Evolutionary conservation across 805 yeast species (phyloP).

Genomic region (Candida odintsovae): DNA sequence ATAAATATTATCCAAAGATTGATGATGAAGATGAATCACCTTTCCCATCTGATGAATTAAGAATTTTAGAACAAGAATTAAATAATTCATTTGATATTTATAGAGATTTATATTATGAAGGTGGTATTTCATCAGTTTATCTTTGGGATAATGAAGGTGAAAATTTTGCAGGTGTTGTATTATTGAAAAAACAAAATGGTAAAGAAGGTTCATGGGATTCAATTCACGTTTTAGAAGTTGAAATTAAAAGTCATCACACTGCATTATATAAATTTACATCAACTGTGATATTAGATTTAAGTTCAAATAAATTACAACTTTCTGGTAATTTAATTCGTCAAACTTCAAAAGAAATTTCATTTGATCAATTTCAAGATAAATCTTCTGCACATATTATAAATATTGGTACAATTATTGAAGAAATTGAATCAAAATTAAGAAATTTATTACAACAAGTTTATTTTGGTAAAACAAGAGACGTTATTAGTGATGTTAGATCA

Average conservation of each 20-base stretch:
- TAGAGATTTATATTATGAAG: conserved; percentile 91
- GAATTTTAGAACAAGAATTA: conserved; percentile 73
- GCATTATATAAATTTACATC: conserved; percentile 68
- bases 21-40: conserved; percentile 67
- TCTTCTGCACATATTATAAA: conserved; percentile 69
- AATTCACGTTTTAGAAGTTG: conserved; percentile 85
- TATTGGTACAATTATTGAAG: conserved; percentile 81
- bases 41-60: conserved; percentile 57
- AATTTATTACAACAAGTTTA: conserved; percentile 88
- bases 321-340: conserved; percentile 89
- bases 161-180: conserved; percentile 86
- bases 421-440: conserved; percentile 80
- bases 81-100: conserved; percentile 91
- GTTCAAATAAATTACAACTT: conserved; percentile 37
- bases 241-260: conserved; percentile 32
- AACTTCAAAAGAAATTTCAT: conserved; percentile 45
- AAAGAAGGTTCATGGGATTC: conserved; percentile 64
- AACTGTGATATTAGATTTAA: conserved; percentile 75
- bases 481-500: conserved; percentile 64
- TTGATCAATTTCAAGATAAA: conserved; percentile 34
- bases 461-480: conserved; percentile 90
- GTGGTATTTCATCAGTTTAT: conserved; percentile 85
- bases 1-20: conserved; percentile 54
- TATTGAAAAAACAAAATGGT: conserved; percentile 63
- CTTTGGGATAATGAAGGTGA: conserved; percentile 80